Conservation (phyloP, 2,329 filamentous ascomycete genomes). For the Aureobasidium sp. region DNA sequence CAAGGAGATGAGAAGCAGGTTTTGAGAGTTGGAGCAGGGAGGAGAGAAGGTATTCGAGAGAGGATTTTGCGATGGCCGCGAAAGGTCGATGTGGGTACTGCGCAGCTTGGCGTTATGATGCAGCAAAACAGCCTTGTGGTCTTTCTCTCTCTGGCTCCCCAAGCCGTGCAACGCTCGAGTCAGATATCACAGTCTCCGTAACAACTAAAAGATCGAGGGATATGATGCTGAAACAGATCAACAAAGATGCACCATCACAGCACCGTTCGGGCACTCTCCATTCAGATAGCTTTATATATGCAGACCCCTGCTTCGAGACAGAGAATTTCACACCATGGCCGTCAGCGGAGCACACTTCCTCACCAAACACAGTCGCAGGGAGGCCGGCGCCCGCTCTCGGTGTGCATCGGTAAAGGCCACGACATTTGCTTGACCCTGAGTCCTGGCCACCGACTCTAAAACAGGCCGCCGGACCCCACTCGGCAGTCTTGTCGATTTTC, state of each 20-base stretch:
- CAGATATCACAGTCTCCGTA: background rate
- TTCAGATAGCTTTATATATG: background rate
- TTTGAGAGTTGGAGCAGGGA: background rate
- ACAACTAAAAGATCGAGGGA: background rate
- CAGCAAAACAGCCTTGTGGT: constrained; percentile 7
- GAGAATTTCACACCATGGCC: background rate
- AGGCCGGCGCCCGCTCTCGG: background rate
- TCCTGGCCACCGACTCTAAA: constrained; percentile 1
- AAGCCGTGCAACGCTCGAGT: background rate
- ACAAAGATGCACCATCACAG: background rate
- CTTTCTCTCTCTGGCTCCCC: background rate
- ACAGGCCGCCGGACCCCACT: background rate
- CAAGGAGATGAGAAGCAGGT: background rate
- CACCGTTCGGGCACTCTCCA: background rate
- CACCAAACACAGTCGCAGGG: background rate
- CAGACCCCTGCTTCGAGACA: background rate
- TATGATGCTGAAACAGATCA: background rate
- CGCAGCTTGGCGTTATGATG: constrained; percentile 7
- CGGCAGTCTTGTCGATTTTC: constrained; percentile 5
- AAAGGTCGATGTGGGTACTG: background rate
- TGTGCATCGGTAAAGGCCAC: constrained; percentile 4
- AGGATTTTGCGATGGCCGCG: constrained; percentile 1
- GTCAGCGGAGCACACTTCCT: background rate
- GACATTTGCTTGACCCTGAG: background rate
- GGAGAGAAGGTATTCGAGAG: constrained; percentile 5